phyloP scores from a whole-genome alignment of 768 basidiomycete genomes.

The Tulasnella sp. region DNA sequence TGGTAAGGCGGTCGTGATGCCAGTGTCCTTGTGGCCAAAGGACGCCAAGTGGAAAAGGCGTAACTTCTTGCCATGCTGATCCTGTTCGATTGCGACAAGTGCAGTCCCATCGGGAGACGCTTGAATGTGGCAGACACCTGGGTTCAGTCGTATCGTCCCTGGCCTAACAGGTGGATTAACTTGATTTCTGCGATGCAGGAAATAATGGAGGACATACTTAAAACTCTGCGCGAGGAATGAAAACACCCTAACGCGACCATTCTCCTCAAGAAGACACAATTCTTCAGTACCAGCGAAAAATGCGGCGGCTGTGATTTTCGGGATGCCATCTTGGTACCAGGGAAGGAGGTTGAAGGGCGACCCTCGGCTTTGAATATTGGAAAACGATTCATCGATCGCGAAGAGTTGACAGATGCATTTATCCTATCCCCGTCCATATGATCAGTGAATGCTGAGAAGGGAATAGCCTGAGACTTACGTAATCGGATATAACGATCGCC shows the following conservation, averaged over 20 bases:
- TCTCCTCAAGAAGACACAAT: slow-evolving; percentile 37
- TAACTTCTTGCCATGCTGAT: slow-evolving; percentile 14
- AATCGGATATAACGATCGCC: slow-evolving; percentile 19
- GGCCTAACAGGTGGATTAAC: slow-evolving; percentile 28
- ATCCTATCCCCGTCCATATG: neutral
- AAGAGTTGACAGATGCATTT: slow-evolving; percentile 21
- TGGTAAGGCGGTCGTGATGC: slow-evolving; percentile 27
- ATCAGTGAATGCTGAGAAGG: neutral
- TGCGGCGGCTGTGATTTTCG: slow-evolving; percentile 28
- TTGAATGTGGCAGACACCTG: slow-evolving; percentile 28
- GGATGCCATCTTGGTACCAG: slow-evolving; percentile 32
- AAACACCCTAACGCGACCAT: slow-evolving; percentile 36
- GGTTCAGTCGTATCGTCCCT: slow-evolving; percentile 32
- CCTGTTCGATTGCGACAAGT: slow-evolving; percentile 29
- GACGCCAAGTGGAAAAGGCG: slow-evolving; percentile 44
- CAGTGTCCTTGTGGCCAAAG: slow-evolving; percentile 38
- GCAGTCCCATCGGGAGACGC: slow-evolving; percentile 47
- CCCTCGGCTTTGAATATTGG: slow-evolving; percentile 31
- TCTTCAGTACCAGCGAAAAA: slow-evolving; percentile 44
- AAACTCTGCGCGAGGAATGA: slow-evolving; percentile 44
- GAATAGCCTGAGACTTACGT: too few relatives aligned
- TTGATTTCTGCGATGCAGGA: too few relatives aligned
- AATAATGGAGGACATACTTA: slow-evolving; percentile 29
- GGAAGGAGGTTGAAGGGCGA: slow-evolving; percentile 30
- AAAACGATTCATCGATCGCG: slow-evolving; percentile 36